Conservation (phyloP, 352 stramenopile genomes). For the Phytopythium sindhum region DNA sequence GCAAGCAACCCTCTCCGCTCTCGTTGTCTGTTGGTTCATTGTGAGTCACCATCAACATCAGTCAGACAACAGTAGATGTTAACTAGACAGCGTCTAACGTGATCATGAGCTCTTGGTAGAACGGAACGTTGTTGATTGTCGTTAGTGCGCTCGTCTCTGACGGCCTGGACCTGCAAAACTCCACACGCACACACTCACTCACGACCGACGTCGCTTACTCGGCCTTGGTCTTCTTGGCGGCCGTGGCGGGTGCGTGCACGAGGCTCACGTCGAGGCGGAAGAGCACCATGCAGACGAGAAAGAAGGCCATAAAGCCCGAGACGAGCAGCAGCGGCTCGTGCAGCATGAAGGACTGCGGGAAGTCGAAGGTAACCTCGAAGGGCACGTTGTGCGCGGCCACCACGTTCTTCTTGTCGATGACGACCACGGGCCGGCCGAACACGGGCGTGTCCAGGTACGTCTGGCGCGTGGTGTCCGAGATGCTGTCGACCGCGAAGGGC, state of each 20-base stretch:
- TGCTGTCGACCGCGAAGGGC: conserved; percentile 65
- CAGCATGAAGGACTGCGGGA: conserved; percentile 75
- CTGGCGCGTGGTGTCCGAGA: conserved; percentile 58
- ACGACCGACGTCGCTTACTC: conserved; percentile 33
- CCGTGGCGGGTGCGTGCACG: conserved; percentile 18
- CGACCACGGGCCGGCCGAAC: conserved; percentile 75
- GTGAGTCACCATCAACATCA: too few relatives aligned
- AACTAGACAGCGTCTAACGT: too few relatives aligned
- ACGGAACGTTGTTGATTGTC: neutral
- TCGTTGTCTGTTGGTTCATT: conserved; percentile 1
- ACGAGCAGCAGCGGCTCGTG: conserved; percentile 87
- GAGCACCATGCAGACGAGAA: conserved; percentile 82
- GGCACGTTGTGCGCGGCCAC: conserved; percentile 80
- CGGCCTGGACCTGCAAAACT: neutral
- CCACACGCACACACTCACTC: conserved; percentile 11
- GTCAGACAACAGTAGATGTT: too few relatives aligned
- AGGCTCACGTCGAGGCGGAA: conserved; percentile 85
- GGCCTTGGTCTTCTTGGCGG: conserved; percentile 55
- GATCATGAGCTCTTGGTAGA: too few relatives aligned
- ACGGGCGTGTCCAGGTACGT: conserved; percentile 85
- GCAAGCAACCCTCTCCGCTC: neutral
- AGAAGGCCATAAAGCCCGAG: conserved; percentile 78
- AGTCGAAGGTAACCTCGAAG: conserved; percentile 87
- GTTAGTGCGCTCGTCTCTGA: neutral
- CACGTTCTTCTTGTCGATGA: conserved; percentile 84